Conservation (phyloP, 768 basidiomycete genomes). For the Agaricus blazei region DNA sequence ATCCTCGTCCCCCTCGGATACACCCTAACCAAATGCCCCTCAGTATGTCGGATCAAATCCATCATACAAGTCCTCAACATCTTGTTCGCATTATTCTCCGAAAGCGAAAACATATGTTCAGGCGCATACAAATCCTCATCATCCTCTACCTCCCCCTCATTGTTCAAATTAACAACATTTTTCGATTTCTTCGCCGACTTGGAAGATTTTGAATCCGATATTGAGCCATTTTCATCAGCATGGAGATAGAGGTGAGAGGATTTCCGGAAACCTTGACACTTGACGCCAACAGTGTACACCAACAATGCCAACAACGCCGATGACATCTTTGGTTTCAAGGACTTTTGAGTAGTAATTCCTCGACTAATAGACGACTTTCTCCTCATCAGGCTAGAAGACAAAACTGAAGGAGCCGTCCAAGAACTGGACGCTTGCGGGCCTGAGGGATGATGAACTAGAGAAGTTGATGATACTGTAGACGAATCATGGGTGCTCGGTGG, state of each 20-base stretch:
- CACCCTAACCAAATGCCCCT: constrained; percentile 77
- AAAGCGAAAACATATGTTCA: constrained; percentile 89
- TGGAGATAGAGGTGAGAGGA: background rate
- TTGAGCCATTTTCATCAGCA: background rate
- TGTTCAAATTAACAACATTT: constrained; percentile 78
- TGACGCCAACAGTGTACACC: constrained; percentile 95
- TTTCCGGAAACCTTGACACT: constrained; percentile 72
- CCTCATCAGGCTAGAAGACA: background rate
- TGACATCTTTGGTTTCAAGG: constrained; percentile 68
- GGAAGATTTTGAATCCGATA: background rate
- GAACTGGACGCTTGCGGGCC: background rate
- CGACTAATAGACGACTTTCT: background rate
- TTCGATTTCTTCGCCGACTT: background rate
- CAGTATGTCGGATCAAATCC: constrained; percentile 88
- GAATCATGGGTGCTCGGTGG: background rate
- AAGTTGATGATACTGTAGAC: background rate
- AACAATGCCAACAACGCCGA: constrained; percentile 68
- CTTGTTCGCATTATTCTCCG: constrained; percentile 79
- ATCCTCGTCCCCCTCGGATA: constrained; percentile 88
- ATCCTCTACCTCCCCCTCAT: constrained; percentile 76
- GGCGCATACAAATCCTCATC: constrained; percentile 82
- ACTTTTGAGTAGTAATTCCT: background rate
- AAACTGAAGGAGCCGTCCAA: background rate
- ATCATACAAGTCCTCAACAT: constrained; percentile 58
- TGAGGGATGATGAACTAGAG: background rate